Base-by-base conservation (phyloP, 2,329 filamentous ascomycete species). In the Colletotrichum plurivorum region DNA sequence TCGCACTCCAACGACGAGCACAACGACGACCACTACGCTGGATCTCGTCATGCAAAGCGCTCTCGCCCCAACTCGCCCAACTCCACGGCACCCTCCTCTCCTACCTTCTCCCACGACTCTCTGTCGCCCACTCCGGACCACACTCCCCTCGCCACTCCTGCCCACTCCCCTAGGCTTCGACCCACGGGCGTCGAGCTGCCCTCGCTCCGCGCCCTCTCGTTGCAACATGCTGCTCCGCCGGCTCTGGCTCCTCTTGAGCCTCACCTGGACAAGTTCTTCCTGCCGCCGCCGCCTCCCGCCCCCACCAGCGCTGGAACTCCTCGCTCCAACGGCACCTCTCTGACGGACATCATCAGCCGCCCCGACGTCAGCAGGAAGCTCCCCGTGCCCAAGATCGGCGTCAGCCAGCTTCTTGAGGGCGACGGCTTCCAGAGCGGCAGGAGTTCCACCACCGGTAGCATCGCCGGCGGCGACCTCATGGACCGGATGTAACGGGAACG, bases 141-240 rank as follows among this genome's bases (percentile, higher is more conserved):
- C 84, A 98, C 96, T n/a, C 95, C 95, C n/a, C 90, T 98, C 64
- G 95, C 95, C 31, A 99, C 95, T 5, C 95, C 95, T 5, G 95
- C 95, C 51, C 96, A 98, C 81, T 98, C 95, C 18, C 96, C 96
- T 59, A 93, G 96, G 51, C 87, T 99, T 73, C 89, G 95, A 70
- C 94, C 95, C 3, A 92, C 93, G 76, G 87, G 95, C 63, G 83
- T 85, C 75, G 95, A 98, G 79, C 86, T 98, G 63, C 95, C 96
- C 39, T 94, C 93, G 51, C 90, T 99, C 75, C 92, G 96, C 67
- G 88, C 87, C 73, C 79, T 90, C 63, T 85, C 85, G 31, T 78
- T 89, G 63, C 82, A 85, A 54, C 85, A 88, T 72, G 82, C 85
- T 75, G 84, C 82, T 22, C 87, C 85, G 16, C 88, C 88, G 2